Evolutionary conservation across 2,329 filamentous ascomycete genomes (phyloP).

Genomic region (Xylariaceae sp.): DNA sequence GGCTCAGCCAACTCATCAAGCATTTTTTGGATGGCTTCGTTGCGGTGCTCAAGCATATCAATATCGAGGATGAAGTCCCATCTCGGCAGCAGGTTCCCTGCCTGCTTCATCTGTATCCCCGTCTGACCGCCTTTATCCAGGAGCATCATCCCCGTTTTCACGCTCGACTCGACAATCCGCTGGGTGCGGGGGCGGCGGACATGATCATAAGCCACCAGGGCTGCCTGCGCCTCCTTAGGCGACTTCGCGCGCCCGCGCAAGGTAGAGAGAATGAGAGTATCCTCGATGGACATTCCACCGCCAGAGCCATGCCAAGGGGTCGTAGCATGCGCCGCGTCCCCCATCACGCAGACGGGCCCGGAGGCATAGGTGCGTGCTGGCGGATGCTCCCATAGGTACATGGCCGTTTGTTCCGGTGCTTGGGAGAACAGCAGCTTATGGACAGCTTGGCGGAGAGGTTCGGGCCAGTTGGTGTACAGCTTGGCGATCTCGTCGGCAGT

Average conservation of each 20-base stretch:
- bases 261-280: conserved; percentile 18
- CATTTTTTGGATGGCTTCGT: conserved; percentile 10
- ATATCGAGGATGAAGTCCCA: conserved; percentile 23
- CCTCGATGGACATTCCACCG: conserved; percentile 22
- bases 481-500: conserved; percentile 17
- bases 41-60: conserved; percentile 18
- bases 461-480: conserved; percentile 18
- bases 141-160: conserved; percentile 16
- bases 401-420: conserved; percentile 14
- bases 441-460: conserved; percentile 18
- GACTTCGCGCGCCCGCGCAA: conserved; percentile 15
- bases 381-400: conserved; percentile 25
- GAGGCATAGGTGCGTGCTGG: conserved; percentile 17
- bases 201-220: conserved; percentile 18
- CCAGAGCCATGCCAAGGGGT: conserved; percentile 21
- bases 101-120: conserved; percentile 7
- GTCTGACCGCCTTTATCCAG: conserved; percentile 8
- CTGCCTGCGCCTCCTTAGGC: conserved; percentile 9
- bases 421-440: conserved; percentile 20
- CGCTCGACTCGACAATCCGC: conserved; percentile 22
- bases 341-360: conserved; percentile 17
- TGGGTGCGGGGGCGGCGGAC: conserved; percentile 20
- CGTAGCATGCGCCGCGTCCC: conserved; percentile 19
- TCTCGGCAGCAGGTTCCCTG: conserved; percentile 9
- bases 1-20: not conserved